These are phyloP conservation scores for Colletotrichum sp. DNA, from an alignment of 2,329 filamentous ascomycete species.

Conservation along the genomic window DNA sequence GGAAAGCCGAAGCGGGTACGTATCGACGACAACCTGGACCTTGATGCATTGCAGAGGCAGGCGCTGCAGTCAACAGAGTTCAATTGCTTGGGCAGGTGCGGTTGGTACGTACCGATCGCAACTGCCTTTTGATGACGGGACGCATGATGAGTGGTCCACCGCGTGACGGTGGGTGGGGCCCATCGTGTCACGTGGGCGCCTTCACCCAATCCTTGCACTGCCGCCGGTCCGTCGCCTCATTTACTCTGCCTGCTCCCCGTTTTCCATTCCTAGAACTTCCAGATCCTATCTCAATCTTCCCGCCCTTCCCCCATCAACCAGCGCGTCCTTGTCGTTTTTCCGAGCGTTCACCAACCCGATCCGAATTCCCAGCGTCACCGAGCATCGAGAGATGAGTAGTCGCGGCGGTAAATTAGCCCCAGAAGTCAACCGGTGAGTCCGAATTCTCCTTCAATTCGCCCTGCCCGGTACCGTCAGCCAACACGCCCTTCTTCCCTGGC, in stretches of 20 bases:
- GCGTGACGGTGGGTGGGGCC: constrained; percentile 14
- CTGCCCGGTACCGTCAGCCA: neutral
- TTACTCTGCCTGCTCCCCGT: constrained; percentile 23
- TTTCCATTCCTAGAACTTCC: constrained; percentile 22
- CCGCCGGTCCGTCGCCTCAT: constrained; percentile 22
- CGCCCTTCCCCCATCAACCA: constrained; percentile 26
- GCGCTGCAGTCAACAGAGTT: neutral
- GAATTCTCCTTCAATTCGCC: constrained; percentile 8
- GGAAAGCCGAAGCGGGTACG: constrained; percentile 15
- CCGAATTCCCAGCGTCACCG: constrained; percentile 18
- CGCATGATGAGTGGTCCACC: constrained; percentile 20
- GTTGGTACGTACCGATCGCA: neutral
- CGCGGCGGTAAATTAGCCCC: constrained; percentile 96
- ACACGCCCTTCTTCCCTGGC: constrained; percentile 8
- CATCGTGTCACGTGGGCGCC: neutral
- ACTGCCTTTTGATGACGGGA: constrained; percentile 16
- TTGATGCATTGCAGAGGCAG: neutral
- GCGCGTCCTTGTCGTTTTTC: constrained; percentile 28
- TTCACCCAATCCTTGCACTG: constrained; percentile 20
- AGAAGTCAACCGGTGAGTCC: constrained; percentile 94
- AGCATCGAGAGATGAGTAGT: constrained; percentile 90
- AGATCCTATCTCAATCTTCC: constrained; percentile 19
- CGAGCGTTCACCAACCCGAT: constrained; percentile 24
- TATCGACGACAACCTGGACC: neutral
- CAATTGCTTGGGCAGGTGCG: neutral